Evolutionary conservation across 495 filamentous ascomycete species (phyloP).

Genomic region (Neurospora cerealis): DNA sequence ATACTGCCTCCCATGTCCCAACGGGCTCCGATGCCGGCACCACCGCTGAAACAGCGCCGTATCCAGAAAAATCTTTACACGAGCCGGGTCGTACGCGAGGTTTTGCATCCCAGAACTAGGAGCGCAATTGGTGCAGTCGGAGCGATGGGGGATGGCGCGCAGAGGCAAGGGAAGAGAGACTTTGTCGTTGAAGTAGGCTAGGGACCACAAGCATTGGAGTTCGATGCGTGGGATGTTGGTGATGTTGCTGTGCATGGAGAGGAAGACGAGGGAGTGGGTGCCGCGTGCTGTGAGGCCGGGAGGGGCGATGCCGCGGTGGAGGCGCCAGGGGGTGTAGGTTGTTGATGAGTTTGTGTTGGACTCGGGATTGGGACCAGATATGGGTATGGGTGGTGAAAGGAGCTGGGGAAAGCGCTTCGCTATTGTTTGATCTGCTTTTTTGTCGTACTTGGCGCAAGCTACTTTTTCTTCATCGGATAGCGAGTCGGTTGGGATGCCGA

Average conservation of each 20-base stretch:
- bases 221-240: slow-evolving; percentile 29
- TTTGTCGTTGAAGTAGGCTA: slow-evolving; percentile 33
- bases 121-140: not conserved
- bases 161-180: not conserved
- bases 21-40: slow-evolving; percentile 44
- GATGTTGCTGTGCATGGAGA: slow-evolving; percentile 52
- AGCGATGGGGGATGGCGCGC: not conserved
- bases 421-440: slow-evolving; percentile 47
- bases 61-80: slow-evolving; percentile 19
- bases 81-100: not conserved
- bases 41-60: slow-evolving; percentile 49
- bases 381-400: not conserved
- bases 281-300: slow-evolving; percentile 19
- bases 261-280: slow-evolving; percentile 44
- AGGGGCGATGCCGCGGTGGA: slow-evolving; percentile 62
- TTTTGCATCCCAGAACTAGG: not conserved
- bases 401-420: slow-evolving; percentile 48
- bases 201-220: slow-evolving; percentile 18
- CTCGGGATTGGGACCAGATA: too few relatives aligned
- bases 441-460: slow-evolving; percentile 12
- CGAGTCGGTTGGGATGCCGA: slow-evolving; percentile 9
- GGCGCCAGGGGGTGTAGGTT: slow-evolving; percentile 27
- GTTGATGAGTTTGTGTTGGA: not conserved
- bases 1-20: slow-evolving; percentile 45
- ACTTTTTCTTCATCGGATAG: slow-evolving; percentile 1